Conservation (phyloP, 805 yeast genomes). For the Ogataea haglerorum region DNA sequence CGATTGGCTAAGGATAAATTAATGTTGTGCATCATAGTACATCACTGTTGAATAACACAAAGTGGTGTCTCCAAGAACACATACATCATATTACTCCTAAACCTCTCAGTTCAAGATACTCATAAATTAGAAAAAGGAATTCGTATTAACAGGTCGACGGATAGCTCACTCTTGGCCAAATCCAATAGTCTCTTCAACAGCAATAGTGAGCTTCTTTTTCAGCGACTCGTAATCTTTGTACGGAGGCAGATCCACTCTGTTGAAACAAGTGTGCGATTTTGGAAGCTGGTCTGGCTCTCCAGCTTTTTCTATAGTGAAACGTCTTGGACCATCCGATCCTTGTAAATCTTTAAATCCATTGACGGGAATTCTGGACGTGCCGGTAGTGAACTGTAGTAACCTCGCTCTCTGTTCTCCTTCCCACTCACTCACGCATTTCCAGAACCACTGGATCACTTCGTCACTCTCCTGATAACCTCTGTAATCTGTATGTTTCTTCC, state of each 20-base stretch:
- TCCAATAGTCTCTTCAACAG: conserved; percentile 98
- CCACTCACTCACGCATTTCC: conserved; percentile 92
- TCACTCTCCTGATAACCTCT: conserved; percentile 96
- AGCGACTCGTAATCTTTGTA: conserved; percentile 79
- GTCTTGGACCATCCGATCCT: conserved; percentile 98
- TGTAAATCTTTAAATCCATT: conserved; percentile 98
- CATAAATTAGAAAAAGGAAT: background rate
- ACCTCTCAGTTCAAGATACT: background rate
- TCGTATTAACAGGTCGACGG: background rate
- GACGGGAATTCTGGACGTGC: conserved; percentile 98
- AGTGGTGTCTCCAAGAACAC: conserved; percentile 37
- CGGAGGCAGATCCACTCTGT: conserved; percentile 97
- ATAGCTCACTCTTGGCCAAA: conserved; percentile 84
- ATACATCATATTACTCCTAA: conserved; percentile 15
- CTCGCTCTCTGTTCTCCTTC: conserved; percentile 96
- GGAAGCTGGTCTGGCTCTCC: conserved; percentile 93
- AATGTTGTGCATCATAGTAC: conserved; percentile 34
- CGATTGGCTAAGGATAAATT: conserved; percentile 16
- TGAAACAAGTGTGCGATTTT: conserved; percentile 97
- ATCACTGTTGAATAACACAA: conserved; percentile 25
- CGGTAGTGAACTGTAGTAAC: conserved; percentile 94
- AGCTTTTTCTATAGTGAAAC: conserved; percentile 97
- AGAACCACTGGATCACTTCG: conserved; percentile 97
- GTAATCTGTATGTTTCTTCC: conserved; percentile 99
- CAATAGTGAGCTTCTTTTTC: conserved; percentile 87